Percentiles rank a stretch among this genome's conserved stretches.
These are phyloP conservation scores for Suillus alpinus DNA, from an alignment of 768 basidiomycete genomes.

Conservation along the genomic window DNA sequence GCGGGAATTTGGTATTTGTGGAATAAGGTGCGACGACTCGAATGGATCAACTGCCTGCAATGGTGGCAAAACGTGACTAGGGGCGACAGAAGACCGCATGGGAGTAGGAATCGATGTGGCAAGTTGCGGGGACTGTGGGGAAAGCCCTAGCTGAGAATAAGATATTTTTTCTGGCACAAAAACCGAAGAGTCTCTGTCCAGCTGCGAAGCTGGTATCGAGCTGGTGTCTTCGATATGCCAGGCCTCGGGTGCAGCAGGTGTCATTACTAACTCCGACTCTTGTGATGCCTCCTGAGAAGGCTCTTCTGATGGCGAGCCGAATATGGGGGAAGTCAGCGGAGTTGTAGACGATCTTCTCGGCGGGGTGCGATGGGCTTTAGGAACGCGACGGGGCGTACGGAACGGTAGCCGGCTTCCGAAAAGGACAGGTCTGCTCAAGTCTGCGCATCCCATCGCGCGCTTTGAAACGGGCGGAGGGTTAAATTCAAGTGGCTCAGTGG, in stretches of 20 bases:
- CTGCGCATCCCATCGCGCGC: slow-evolving; percentile 3
- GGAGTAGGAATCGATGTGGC: slow-evolving; percentile 9
- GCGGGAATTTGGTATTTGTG: not conserved
- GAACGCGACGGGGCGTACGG: slow-evolving; percentile 6
- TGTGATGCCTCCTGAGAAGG: slow-evolving; percentile 36
- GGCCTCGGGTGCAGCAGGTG: slow-evolving; percentile 40
- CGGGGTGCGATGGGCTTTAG: not conserved
- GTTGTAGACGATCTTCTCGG: slow-evolving; percentile 14
- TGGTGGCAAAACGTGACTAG: slow-evolving; percentile 9
- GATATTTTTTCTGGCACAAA: slow-evolving; percentile 21
- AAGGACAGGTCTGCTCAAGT: slow-evolving; percentile 6
- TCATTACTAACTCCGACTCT: slow-evolving; percentile 44
- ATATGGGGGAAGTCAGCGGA: slow-evolving; percentile 27
- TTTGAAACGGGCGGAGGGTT: not conserved
- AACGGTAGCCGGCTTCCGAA: slow-evolving; percentile 1
- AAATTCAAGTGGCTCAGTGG: slow-evolving; percentile 33
- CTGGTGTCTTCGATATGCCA: slow-evolving; percentile 30
- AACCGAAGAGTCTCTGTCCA: slow-evolving; percentile 20
- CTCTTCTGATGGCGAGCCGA: slow-evolving; percentile 16
- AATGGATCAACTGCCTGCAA: slow-evolving; percentile 6
- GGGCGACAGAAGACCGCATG: slow-evolving; percentile 6
- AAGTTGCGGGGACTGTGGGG: slow-evolving; percentile 15
- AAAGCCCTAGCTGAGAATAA: slow-evolving; percentile 37
- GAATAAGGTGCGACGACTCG: slow-evolving; percentile 6
- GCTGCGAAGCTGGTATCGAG: slow-evolving; percentile 35